Base-by-base conservation (phyloP, 1,284 basidiomycete genomes). In the Chondrostereum purpureum region DNA sequence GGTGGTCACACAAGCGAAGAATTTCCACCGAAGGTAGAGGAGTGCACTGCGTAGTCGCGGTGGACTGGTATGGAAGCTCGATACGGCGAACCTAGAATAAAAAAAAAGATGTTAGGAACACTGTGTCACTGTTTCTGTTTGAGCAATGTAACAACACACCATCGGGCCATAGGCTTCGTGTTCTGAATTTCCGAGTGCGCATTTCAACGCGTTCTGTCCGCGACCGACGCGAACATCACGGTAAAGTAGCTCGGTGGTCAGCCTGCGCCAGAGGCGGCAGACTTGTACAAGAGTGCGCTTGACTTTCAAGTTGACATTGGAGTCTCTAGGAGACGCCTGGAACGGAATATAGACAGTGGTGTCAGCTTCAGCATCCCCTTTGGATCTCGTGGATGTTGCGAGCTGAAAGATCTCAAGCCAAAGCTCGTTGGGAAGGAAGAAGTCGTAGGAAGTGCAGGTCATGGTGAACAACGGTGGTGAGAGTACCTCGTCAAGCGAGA, bases 51-150 rank as follows among this genome's bases (percentile, higher is more conserved):
- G 60, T 56, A 6, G 73, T 75, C 20, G 63, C 62, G 2, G 80
- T 80, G 53, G 64, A 69, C 8, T 64, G 53, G 55, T 80, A 85
- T 3, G 80, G 78, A 14, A 84, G 65, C 40, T 74, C 72, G 31
- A 73, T 69, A 47, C 82, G 75, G 43, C 68, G 73, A 46, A 83
- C 69, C 75, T 63, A 45, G 38, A n/a, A 38, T 43, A 51, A 46
- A 41, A 20, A 45, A 40, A 23, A 51, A 37, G 40, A 43, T 36
- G 36, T 24, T 17, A 43, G 45, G 22, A 8, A 34, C 14, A 12
- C 18, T 39, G 23, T 36, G 12, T 21, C 24, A 39, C 23, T 23
- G 37, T n/a, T 47, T 14, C 23, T 12, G 33, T 22, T 34, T 12
- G 12, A 22, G 36, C 44, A 27, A 5, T 43, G 20, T 44, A 48